Percentiles rank a stretch among this genome's conserved stretches.
Conservation (phyloP, 352 stramenopile genomes). For the Pythium oligandrum region DNA sequence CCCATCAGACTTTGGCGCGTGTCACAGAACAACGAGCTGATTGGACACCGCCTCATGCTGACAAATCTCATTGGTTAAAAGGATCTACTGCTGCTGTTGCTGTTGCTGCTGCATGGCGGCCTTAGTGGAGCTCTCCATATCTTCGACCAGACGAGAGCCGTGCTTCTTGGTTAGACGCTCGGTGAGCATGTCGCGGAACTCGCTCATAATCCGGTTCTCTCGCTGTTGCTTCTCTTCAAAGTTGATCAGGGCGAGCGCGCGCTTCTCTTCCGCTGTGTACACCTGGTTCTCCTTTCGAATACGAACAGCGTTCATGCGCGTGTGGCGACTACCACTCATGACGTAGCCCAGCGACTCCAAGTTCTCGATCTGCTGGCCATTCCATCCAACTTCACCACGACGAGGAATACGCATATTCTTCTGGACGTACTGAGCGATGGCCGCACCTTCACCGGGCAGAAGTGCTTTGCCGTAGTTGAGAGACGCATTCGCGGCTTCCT, state of each 20-base stretch:
- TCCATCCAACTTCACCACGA: constrained; percentile 97
- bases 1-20: no score
- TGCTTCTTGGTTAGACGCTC: constrained; percentile 86
- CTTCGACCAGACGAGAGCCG: constrained; percentile 77
- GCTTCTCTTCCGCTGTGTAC: constrained; percentile 98
- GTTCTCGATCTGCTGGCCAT: constrained; percentile 94
- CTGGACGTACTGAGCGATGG: constrained; percentile 97
- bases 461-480: constrained; percentile 92
- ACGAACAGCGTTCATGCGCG: constrained; percentile 98
- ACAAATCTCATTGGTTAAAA: constrained; percentile 1
- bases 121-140: constrained; percentile 74
- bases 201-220: constrained; percentile 96
- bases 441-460: constrained; percentile 90
- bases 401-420: constrained; percentile 99
- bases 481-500: constrained; percentile 39
- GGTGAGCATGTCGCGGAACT: constrained; percentile 94
- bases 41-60: constrained; percentile 23
- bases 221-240: constrained; percentile 99
- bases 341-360: constrained; percentile 95
- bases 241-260: constrained; percentile 96
- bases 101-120: constrained; percentile 33
- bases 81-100: background rate
- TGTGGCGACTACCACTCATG: constrained; percentile 97
- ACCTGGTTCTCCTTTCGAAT: constrained; percentile 99
- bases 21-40: background rate